phyloP scores from a whole-genome alignment of 106 monocot genomes.

The Dendrobium nobile region DNA sequence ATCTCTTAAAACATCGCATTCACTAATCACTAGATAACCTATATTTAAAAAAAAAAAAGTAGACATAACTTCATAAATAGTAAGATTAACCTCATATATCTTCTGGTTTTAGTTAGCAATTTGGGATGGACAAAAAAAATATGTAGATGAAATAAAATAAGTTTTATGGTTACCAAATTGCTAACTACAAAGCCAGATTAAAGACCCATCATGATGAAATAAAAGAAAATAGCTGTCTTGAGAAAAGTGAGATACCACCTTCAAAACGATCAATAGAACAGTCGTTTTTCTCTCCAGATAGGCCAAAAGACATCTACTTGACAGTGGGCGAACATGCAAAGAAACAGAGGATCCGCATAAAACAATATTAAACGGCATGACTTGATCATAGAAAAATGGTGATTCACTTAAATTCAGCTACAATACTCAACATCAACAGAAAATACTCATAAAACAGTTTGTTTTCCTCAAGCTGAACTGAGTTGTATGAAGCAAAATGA shows the following conservation, averaged over 20 bases:
- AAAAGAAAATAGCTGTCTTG: conserved; percentile 46
- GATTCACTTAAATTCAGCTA: conserved; percentile 11
- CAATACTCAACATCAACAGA: conserved; percentile 23
- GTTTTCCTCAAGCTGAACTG: background rate
- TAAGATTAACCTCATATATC: background rate
- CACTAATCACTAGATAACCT: background rate
- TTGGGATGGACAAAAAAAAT: background rate
- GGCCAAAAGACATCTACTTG: conserved; percentile 76
- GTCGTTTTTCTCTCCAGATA: conserved; percentile 47
- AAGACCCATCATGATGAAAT: conserved; percentile 26
- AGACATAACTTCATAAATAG: background rate
- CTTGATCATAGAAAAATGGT: conserved; percentile 2
- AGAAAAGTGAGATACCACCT: conserved; percentile 43
- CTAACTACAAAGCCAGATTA: background rate
- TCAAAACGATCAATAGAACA: conserved; percentile 68
- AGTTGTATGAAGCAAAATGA: background rate
- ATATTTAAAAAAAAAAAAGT: background rate
- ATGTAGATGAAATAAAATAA: background rate
- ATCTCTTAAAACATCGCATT: background rate
- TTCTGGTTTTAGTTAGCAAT: background rate
- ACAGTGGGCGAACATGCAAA: conserved; percentile 23
- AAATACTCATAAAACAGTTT: background rate
- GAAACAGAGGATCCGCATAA: conserved; percentile 44
- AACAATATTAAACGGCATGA: conserved; percentile 35
- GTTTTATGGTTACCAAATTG: background rate